Conservation (phyloP, 129 eudicot species). For the Artemisia annua region DNA sequence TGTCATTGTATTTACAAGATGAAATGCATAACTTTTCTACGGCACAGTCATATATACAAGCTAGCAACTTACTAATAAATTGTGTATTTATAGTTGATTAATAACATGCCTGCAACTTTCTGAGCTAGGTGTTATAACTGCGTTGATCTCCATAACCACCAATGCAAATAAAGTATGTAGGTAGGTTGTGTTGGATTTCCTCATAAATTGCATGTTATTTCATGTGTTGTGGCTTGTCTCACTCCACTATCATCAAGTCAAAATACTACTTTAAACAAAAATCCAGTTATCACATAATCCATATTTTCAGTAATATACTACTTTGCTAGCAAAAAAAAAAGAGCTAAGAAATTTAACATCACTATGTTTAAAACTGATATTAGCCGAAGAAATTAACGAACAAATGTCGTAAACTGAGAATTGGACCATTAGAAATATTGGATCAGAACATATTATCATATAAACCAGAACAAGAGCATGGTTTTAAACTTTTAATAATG, state of each 20-base stretch:
- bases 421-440: background rate
- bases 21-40: background rate
- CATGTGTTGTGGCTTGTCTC: background rate
- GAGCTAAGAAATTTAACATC: background rate
- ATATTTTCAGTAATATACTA: no score
- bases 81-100: conserved; percentile 12
- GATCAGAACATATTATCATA: background rate
- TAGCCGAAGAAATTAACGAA: background rate
- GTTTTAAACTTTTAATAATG: background rate
- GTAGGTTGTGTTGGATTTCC: conserved; percentile 2
- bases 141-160: background rate
- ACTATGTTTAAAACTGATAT: background rate
- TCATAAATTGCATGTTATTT: conserved; percentile 13
- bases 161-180: background rate
- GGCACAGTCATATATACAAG: background rate
- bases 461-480: background rate
- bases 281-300: no score
- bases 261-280: no score
- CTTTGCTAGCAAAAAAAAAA: background rate
- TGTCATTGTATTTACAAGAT: background rate
- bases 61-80: background rate
- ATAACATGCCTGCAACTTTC: background rate
- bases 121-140: background rate
- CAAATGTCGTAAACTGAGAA: background rate
- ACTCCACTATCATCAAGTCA: no score